Evolutionary conservation across 768 basidiomycete genomes (phyloP).

Genomic region (Lactarius trivialis): DNA sequence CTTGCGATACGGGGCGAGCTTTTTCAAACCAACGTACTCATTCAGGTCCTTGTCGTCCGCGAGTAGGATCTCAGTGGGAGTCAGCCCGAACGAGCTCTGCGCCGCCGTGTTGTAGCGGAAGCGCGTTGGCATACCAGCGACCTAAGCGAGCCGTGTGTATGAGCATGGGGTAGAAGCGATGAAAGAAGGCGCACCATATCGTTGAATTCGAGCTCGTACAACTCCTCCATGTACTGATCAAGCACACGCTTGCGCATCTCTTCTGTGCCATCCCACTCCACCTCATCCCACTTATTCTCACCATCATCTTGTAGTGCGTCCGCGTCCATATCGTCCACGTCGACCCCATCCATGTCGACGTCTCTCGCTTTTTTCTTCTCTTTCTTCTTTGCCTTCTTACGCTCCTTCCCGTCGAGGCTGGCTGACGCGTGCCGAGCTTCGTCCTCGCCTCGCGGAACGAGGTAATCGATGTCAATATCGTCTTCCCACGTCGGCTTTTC

Average conservation of each 20-base stretch:
- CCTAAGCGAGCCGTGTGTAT: conserved; percentile 38
- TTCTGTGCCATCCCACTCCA: conserved; percentile 85
- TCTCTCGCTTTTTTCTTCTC: conserved; percentile 54
- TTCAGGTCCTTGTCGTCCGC: conserved; percentile 93
- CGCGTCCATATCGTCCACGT: conserved; percentile 46
- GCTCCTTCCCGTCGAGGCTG: conserved; percentile 7
- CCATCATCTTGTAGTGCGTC: conserved; percentile 42
- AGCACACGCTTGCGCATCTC: conserved; percentile 80
- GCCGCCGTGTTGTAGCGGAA: conserved; percentile 84
- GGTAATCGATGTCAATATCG: conserved; percentile 76
- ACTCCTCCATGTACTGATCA: conserved; percentile 85
- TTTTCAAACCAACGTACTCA: conserved; percentile 82
- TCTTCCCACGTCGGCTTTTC: conserved; percentile 90
- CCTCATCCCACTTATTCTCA: conserved; percentile 35
- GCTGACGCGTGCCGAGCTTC: conserved; percentile 11
- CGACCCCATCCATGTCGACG: conserved; percentile 43
- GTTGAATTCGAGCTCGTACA: conserved; percentile 90
- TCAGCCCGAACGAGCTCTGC: conserved; percentile 58
- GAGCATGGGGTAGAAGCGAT: neutral
- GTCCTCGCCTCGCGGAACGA: conserved; percentile 36
- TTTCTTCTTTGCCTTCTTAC: conserved; percentile 37
- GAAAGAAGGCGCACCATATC: conserved; percentile 62
- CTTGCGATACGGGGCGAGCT: conserved; percentile 83
- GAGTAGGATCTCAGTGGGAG: conserved; percentile 80
- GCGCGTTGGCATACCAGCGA: conserved; percentile 83